These are phyloP conservation scores for Xanthoconium separans DNA, from an alignment of 1,284 basidiomycete species.

Conservation along the genomic window DNA sequence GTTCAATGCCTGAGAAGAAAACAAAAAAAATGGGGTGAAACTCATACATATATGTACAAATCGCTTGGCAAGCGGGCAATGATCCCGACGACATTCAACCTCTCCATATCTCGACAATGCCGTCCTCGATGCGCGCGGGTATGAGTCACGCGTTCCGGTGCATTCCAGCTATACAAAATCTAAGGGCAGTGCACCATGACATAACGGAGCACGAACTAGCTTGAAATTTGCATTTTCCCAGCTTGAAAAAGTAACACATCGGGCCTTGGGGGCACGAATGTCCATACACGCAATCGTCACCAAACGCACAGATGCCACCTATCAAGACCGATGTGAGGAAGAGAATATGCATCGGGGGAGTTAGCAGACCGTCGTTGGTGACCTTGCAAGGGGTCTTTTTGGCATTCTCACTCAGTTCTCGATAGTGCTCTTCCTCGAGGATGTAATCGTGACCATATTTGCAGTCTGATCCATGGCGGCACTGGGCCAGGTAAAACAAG, in stretches of 20 bases:
- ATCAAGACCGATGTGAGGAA: conserved; percentile 9
- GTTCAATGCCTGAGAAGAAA: conserved; percentile 25
- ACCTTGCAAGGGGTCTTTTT: conserved; percentile 59
- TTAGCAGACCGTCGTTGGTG: conserved; percentile 46
- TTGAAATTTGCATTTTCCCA: conserved; percentile 57
- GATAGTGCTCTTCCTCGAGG: conserved; percentile 49
- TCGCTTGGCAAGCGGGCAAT: conserved; percentile 16
- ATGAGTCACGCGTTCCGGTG: conserved; percentile 24
- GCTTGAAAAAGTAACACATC: conserved; percentile 52
- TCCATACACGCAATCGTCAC: conserved; percentile 59
- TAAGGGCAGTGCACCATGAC: conserved; percentile 15
- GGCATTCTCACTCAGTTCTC: conserved; percentile 50
- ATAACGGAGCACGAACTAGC: conserved; percentile 42
- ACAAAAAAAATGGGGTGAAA: conserved; percentile 24
- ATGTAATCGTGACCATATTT: conserved; percentile 60
- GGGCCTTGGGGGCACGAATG: conserved; percentile 51
- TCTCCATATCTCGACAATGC: conserved; percentile 13
- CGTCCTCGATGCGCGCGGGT: conserved; percentile 4
- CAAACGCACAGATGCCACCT: conserved; percentile 57
- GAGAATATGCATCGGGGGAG: background rate
- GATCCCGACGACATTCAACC: conserved; percentile 14
- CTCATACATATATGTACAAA: conserved; percentile 38
- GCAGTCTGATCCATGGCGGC: conserved; percentile 53
- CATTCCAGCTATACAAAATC: conserved; percentile 34
- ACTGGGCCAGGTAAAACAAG: conserved; percentile 56